Evolutionary conservation across 257 asterid species (phyloP), one percentile per base, ranked within the genome.

Genomic region (Catharanthus roseus): DNA sequence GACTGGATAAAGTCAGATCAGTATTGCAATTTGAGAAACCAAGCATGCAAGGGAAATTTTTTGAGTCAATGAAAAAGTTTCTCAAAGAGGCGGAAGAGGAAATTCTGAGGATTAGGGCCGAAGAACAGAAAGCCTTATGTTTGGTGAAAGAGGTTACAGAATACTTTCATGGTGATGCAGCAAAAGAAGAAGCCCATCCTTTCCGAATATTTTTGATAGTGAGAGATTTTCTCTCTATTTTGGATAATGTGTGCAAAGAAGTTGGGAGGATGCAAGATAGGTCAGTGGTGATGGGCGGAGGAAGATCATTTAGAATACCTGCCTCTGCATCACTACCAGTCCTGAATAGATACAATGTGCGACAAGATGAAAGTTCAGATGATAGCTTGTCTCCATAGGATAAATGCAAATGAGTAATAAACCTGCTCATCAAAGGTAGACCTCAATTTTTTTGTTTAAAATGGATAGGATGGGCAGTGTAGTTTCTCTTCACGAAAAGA

Each of bases 121-220:
- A 87, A 74, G 99, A 95, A 61, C 78, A 77, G 72, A 81, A 76
- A 54, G 90, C 90, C 18, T 23, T 90, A 47, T 86, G 82, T 8
- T 69, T 79, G 19, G 99, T 95, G 76, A 91, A 87, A 75, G 95
- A 87, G 76, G 97, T 80, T 38, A 95, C 99, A 0, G 89, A 88
- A 79, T 95, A 95, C 80, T 91, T 95, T 70, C 97, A 95, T 18
- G 99, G 99, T 65, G 89, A 91, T 67, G 87, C 92, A 44, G 95
- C 97, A 16, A 95, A 88, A 83, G 98, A 91, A 82, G 98, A 84
- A 77, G 99, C 99, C 0, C 99, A 91, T 72, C 99, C 99, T 15
- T 85, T 88, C 67, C 81, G 98, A 73, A 86, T 95, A 21, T 95
- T 95, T 75, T 67, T 95, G 89, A 85, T 95, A 0, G 98, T 95